A percentile compares a stretch with the other conserved stretches of the same genome.
phyloP scores from a whole-genome alignment of 768 basidiomycete genomes.

The Pisolithus tinctorius region DNA sequence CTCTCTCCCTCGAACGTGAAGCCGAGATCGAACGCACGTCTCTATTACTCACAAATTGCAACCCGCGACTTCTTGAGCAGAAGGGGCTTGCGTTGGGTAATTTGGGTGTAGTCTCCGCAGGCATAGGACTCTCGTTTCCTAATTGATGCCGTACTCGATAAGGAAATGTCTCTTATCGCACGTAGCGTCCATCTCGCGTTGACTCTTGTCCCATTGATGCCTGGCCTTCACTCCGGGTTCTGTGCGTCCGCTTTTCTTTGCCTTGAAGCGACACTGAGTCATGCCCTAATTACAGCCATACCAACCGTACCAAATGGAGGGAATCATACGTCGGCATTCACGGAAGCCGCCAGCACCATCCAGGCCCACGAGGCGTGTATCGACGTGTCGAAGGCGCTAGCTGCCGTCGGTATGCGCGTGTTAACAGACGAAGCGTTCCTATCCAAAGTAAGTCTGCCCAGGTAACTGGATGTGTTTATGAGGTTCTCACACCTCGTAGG shows the following conservation, averaged over 20 bases:
- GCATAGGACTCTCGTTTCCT: constrained; percentile 52
- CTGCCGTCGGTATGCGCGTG: constrained; percentile 60
- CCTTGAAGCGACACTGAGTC: background rate
- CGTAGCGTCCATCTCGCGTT: background rate
- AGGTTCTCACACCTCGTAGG: constrained; percentile 26
- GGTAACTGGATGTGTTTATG: background rate
- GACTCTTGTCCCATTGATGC: constrained; percentile 35
- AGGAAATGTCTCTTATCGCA: constrained; percentile 67
- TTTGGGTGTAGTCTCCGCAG: constrained; percentile 63
- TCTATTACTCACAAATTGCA: constrained; percentile 75
- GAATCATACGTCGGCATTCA: constrained; percentile 70
- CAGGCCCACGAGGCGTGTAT: constrained; percentile 62
- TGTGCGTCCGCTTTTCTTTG: constrained; percentile 14
- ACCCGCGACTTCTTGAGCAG: constrained; percentile 79
- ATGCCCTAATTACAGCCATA: constrained; percentile 44
- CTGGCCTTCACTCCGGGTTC: constrained; percentile 69
- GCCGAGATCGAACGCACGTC: constrained; percentile 82
- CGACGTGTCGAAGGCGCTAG: constrained; percentile 63
- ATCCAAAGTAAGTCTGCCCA: constrained; percentile 35
- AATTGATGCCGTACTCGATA: background rate
- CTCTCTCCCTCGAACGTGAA: constrained; percentile 67
- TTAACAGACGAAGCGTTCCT: constrained; percentile 64
- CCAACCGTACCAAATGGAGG: constrained; percentile 67
- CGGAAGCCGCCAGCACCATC: constrained; percentile 52
- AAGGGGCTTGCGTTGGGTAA: constrained; percentile 77